Evolutionary conservation across 2,329 filamentous ascomycete species (phyloP).

Genomic region (Cercospora sp.): DNA sequence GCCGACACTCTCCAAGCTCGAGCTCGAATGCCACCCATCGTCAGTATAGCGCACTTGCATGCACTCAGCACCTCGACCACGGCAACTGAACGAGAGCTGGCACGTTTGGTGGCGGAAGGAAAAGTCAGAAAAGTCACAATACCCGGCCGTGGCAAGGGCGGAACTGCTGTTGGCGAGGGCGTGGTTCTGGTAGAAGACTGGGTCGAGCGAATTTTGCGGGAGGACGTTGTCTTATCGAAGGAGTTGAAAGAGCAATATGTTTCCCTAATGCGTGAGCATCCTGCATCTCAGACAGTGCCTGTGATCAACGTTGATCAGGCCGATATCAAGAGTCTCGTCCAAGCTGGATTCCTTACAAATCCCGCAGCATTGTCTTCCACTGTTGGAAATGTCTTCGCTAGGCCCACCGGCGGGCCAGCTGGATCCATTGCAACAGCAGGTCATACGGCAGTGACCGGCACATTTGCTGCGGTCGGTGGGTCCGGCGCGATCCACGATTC

Average conservation of each 20-base stretch:
- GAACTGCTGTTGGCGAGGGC: slow-evolving; percentile 63
- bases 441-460: slow-evolving; percentile 66
- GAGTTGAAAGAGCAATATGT: slow-evolving; percentile 56
- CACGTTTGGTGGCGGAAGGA: slow-evolving; percentile 59
- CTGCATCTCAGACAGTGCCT: slow-evolving; percentile 49
- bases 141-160: slow-evolving; percentile 60
- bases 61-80: slow-evolving; percentile 64
- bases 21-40: slow-evolving; percentile 60
- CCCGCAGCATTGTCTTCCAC: slow-evolving; percentile 51
- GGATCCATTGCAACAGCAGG: slow-evolving; percentile 60
- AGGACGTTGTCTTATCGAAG: slow-evolving; percentile 32
- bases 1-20: slow-evolving; percentile 65
- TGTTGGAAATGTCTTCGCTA: slow-evolving; percentile 46
- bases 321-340: slow-evolving; percentile 61
- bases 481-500: slow-evolving; percentile 63
- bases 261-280: slow-evolving; percentile 54
- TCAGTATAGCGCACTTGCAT: slow-evolving; percentile 66
- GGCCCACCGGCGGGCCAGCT: slow-evolving; percentile 41
- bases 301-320: slow-evolving; percentile 45
- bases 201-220: slow-evolving; percentile 42
- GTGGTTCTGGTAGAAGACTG: slow-evolving; percentile 62
- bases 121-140: slow-evolving; percentile 63
- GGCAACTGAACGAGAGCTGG: slow-evolving; percentile 66
- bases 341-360: slow-evolving; percentile 62
- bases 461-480: slow-evolving; percentile 68